Conservation (phyloP, 768 basidiomycete species). For the Boletus rubroflammeus region DNA sequence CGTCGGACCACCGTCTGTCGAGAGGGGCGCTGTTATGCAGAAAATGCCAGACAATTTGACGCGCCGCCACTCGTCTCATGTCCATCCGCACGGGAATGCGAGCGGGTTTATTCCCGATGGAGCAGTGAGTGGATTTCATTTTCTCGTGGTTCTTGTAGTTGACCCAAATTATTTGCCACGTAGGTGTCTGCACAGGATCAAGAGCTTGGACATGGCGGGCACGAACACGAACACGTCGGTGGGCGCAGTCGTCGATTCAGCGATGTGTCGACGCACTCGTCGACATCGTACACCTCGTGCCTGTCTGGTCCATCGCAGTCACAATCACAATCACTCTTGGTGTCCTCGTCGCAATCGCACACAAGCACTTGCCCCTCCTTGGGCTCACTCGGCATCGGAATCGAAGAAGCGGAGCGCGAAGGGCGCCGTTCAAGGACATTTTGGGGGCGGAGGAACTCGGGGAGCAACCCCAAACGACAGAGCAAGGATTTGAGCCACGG, state of each 20-base stretch:
- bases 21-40: not conserved
- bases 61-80: not conserved
- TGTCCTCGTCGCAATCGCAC: constrained; percentile 17
- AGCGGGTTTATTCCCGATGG: not conserved
- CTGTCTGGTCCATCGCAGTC: constrained; percentile 20
- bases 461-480: constrained; percentile 10
- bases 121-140: constrained; percentile 5
- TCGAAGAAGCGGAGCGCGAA: constrained; percentile 25
- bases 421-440: constrained; percentile 17
- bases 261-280: constrained; percentile 17
- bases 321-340: constrained; percentile 13
- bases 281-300: constrained; percentile 20
- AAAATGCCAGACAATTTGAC: not conserved
- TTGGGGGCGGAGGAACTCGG: constrained; percentile 15
- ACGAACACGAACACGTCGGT: not conserved
- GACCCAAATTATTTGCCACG: not conserved
- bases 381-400: constrained; percentile 20
- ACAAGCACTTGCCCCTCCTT: constrained; percentile 17
- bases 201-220: not conserved
- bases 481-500: not conserved
- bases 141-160: not conserved
- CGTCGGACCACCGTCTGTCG: not conserved
- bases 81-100: not conserved
- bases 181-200: constrained; percentile 6
- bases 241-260: constrained; percentile 16